Evolutionary conservation across 2,329 filamentous ascomycete genomes (phyloP).

Genomic region (Apiospora sp.): DNA sequence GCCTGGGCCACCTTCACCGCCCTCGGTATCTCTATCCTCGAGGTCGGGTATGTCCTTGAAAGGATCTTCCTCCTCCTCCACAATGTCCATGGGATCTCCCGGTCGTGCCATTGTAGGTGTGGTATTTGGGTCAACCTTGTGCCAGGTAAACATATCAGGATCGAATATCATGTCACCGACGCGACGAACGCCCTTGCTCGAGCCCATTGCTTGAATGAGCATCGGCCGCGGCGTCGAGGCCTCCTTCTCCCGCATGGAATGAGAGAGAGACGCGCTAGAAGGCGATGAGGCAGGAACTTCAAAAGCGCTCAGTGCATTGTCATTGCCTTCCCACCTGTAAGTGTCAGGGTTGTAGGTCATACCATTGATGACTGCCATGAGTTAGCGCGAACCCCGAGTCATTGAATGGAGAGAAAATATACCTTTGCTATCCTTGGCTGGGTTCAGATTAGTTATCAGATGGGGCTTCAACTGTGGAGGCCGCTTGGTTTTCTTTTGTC

Average conservation of each 20-base stretch:
- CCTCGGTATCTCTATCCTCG: slow-evolving; percentile 69
- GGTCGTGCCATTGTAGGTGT: slow-evolving; percentile 39
- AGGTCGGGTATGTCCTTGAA: slow-evolving; percentile 96
- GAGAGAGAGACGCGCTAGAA: slow-evolving; percentile 55
- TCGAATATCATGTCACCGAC: slow-evolving; percentile 99
- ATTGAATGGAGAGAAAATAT: slow-evolving; percentile 47
- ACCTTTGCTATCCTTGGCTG: slow-evolving; percentile 82
- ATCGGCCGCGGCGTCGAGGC: slow-evolving; percentile 71
- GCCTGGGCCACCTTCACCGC: slow-evolving; percentile 55
- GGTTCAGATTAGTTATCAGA: slow-evolving; percentile 84
- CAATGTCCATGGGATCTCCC: slow-evolving; percentile 65
- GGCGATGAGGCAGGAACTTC: slow-evolving; percentile 68
- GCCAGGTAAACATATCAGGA: slow-evolving; percentile 96
- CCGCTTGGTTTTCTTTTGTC: slow-evolving; percentile 65
- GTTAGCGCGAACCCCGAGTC: slow-evolving; percentile 2
- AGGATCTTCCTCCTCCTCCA: slow-evolving; percentile 89
- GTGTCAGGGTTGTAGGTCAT: slow-evolving; percentile 94
- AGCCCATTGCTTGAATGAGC: slow-evolving; percentile 89
- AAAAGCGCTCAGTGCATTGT: slow-evolving; percentile 82
- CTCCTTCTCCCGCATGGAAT: slow-evolving; percentile 63
- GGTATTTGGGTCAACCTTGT: slow-evolving; percentile 73
- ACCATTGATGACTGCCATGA: slow-evolving; percentile 72
- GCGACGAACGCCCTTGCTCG: slow-evolving; percentile 86
- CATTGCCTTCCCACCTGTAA: slow-evolving; percentile 95
- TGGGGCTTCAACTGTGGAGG: slow-evolving; percentile 77